These are phyloP conservation scores for Colletotrichum graminicola DNA, from an alignment of 2,329 filamentous ascomycete species.

Conservation along the genomic window DNA sequence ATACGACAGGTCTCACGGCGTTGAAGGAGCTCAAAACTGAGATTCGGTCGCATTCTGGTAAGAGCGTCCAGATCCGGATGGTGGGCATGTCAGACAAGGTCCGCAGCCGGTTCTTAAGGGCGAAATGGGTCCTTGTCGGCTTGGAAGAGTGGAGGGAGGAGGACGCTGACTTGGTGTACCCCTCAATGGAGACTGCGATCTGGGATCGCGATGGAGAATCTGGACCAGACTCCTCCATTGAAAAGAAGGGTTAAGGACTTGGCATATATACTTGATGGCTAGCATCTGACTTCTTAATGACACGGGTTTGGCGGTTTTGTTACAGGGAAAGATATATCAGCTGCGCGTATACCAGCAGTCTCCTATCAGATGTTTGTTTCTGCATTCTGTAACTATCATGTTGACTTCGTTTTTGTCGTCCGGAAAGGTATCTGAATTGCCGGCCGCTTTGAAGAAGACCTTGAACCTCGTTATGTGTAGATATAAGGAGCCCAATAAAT, in stretches of 20 bases:
- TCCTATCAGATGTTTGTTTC: not conserved
- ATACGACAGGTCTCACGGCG: conserved; percentile 65
- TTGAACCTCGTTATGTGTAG: no score
- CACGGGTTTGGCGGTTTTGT: not conserved
- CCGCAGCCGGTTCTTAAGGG: conserved; percentile 54
- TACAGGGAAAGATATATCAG: not conserved
- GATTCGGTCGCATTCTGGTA: conserved; percentile 62
- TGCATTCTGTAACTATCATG: no score
- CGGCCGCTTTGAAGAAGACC: no score
- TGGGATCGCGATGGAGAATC: conserved; percentile 37
- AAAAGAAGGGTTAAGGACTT: conserved; percentile 21
- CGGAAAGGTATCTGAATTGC: no score
- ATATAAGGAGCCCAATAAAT: no score
- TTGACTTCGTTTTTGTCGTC: not conserved
- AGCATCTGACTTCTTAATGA: not conserved
- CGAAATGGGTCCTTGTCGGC: conserved; percentile 50
- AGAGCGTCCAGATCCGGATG: conserved; percentile 61
- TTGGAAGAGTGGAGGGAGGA: conserved; percentile 39
- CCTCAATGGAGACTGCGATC: conserved; percentile 37
- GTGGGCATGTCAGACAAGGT: conserved; percentile 61
- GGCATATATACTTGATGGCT: not conserved
- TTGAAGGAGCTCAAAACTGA: conserved; percentile 63
- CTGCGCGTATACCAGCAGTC: not conserved
- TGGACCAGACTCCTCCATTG: conserved; percentile 16
- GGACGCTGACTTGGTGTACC: conserved; percentile 37